A percentile compares a stretch with the other conserved stretches of the same genome.
These are phyloP conservation scores for Xerocomellus amylosporus DNA, from an alignment of 768 basidiomycete genomes.

Conservation along the genomic window DNA sequence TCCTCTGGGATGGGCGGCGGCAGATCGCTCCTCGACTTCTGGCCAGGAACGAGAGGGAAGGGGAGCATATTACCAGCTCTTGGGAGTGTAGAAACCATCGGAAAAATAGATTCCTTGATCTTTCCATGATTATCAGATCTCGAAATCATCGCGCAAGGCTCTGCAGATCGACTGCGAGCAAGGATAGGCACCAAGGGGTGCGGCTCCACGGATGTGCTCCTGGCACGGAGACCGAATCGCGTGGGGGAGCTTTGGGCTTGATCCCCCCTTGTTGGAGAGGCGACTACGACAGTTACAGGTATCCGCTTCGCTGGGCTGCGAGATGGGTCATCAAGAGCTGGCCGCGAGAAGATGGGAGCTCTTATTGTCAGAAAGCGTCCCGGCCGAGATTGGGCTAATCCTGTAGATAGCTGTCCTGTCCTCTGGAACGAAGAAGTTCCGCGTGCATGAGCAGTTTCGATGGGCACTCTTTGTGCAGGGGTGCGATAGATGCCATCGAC, in stretches of 20 bases:
- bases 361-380: conserved; percentile 13
- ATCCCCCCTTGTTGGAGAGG: conserved; percentile 25
- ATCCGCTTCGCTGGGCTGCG: conserved; percentile 37
- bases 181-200: conserved; percentile 12
- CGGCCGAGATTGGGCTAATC: conserved; percentile 20
- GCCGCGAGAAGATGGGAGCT: conserved; percentile 42
- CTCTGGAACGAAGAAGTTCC: conserved; percentile 52
- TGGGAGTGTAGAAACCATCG: conserved; percentile 4
- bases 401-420: conserved; percentile 34
- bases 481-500: conserved; percentile 45
- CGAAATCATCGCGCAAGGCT: conserved; percentile 14
- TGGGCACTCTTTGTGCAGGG: conserved; percentile 63
- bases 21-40: conserved; percentile 17
- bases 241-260: conserved; percentile 14
- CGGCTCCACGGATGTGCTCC: conserved; percentile 38
- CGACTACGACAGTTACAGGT: conserved; percentile 26
- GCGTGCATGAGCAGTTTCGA: conserved; percentile 48
- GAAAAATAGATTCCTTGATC: conserved; percentile 22
- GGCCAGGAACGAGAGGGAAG: conserved; percentile 26
- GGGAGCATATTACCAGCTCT: conserved; percentile 23
- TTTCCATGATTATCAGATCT: conserved; percentile 14
- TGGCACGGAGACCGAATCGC: conserved; percentile 21
- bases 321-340: conserved; percentile 36
- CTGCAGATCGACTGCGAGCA: conserved; percentile 32
- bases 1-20: conserved; percentile 37